phyloP scores from a whole-genome alignment of 495 filamentous ascomycete genomes.

The Neurospora sp. region DNA sequence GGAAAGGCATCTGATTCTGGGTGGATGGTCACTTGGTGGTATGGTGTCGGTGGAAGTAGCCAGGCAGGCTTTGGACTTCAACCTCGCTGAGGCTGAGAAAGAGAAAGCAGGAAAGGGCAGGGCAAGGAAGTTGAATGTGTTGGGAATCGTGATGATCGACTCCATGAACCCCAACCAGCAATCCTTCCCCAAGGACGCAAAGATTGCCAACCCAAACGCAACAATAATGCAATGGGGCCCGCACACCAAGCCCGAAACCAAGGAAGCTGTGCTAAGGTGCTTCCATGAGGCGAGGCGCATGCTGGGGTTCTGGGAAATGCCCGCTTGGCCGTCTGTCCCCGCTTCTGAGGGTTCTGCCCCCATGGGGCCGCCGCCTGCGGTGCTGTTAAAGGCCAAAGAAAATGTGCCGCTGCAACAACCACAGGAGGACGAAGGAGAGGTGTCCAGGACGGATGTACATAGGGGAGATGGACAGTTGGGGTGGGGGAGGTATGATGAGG shows the following conservation, averaged over 20 bases:
- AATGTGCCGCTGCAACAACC: slow-evolving; percentile 10
- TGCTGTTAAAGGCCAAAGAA: slow-evolving; percentile 30
- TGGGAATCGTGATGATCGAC: slow-evolving; percentile 39
- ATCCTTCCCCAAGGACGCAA: not conserved
- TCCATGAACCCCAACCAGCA: slow-evolving; percentile 22
- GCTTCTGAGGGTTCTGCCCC: not conserved
- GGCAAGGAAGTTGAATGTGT: slow-evolving; percentile 9
- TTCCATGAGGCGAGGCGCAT: slow-evolving; percentile 23
- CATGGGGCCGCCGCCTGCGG: slow-evolving; percentile 19
- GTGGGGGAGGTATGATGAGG: slow-evolving; percentile 27
- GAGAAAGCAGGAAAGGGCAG: not conserved
- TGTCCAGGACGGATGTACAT: slow-evolving; percentile 24
- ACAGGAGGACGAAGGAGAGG: slow-evolving; percentile 5
- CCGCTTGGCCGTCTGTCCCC: not conserved
- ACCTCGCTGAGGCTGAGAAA: not conserved
- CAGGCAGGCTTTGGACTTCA: slow-evolving; percentile 15
- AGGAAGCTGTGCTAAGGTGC: slow-evolving; percentile 20
- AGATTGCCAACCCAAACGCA: not conserved
- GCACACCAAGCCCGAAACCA: slow-evolving; percentile 27
- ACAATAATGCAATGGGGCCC: slow-evolving; percentile 15
- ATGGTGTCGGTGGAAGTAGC: slow-evolving; percentile 31
- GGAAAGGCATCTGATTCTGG: not conserved
- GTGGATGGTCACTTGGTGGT: slow-evolving; percentile 39
- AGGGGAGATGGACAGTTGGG: slow-evolving; percentile 25
- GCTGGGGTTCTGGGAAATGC: not conserved